These are phyloP conservation scores for Neoboletus magnificus DNA, from an alignment of 768 basidiomycete species.

Conservation along the genomic window DNA sequence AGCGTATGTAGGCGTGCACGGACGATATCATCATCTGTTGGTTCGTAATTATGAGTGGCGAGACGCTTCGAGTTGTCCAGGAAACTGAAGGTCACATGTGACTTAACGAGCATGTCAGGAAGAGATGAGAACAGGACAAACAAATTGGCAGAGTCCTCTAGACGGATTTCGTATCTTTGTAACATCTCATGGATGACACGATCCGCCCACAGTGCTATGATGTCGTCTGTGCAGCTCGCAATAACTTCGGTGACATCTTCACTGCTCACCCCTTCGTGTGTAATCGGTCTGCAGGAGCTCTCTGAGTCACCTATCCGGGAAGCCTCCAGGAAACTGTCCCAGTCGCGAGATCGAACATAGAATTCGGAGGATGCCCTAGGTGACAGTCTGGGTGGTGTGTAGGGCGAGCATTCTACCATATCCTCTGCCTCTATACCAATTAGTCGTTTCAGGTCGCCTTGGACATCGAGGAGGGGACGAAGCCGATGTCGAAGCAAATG, in stretches of 20 bases:
- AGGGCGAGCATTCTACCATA: constrained; percentile 22
- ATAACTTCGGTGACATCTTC: constrained; percentile 51
- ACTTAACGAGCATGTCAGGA: not conserved
- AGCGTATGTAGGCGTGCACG: constrained; percentile 67
- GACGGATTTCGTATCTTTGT: constrained; percentile 42
- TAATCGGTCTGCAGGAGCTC: not conserved
- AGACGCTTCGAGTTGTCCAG: constrained; percentile 66
- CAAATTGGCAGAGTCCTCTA: constrained; percentile 69
- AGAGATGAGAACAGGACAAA: constrained; percentile 31
- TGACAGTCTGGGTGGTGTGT: constrained; percentile 44
- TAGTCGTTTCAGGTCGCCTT: constrained; percentile 58
- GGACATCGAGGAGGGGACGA: constrained; percentile 58
- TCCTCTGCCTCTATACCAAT: constrained; percentile 49
- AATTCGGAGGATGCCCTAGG: constrained; percentile 39
- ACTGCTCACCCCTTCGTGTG: constrained; percentile 22
- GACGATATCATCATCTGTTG: constrained; percentile 73
- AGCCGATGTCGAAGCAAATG: constrained; percentile 57
- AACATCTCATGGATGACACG: constrained; percentile 48
- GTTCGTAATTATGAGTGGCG: constrained; percentile 55
- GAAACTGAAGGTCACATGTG: constrained; percentile 43
- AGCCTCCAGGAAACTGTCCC: constrained; percentile 34
- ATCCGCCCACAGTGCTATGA: constrained; percentile 64
- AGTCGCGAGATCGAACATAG: constrained; percentile 51
- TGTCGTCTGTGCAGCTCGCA: constrained; percentile 58
- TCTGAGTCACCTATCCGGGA: constrained; percentile 17